Base-by-base conservation (phyloP, 495 filamentous ascomycete species). In the Monascus purpureus region DNA sequence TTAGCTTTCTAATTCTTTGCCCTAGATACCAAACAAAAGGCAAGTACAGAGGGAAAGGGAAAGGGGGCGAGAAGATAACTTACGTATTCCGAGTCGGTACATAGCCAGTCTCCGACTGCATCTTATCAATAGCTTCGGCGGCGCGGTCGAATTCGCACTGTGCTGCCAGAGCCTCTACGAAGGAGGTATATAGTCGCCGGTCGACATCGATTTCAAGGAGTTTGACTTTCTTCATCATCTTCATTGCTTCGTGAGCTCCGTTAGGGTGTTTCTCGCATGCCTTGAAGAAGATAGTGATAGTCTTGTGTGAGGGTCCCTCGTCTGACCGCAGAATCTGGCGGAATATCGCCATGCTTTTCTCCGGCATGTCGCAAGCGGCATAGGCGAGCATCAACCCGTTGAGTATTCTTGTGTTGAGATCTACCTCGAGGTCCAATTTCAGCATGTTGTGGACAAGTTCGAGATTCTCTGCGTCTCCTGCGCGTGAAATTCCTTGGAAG, bases 301-400 rank as follows among this genome's bases (percentile, higher is more conserved):
- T 84, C 16, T 66, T 68, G 38, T 84, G 81, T 6, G 74, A 77
- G 2, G 90, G 90, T 0, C 90, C 90, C 50, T 95, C 86, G 9
- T 67, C 60, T 0, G 75, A 80, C 33, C 68, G 65, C 5, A 75
- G 70, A 28, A 96, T 83, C 16, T 92, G 70, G 13, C 71, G 63
- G 80, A 88, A 97, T 40, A 86, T 82, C 20, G 72, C 66, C 41
- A 90, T 61, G 9, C 78, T 80, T 23, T 69, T 67, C 32, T 65
- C 52, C 0, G 75, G 60, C 30, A 73, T 60, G 1, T 67, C 80
- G 47, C 75, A 80, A 1, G 68, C 66, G 2, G 68, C 67, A 45
- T 92, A 88, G 0, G 79, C 90, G 16, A 87, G 61, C 80, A 97
- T 94, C 16, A 97, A 59, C 0, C 76, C 69, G 42, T 94, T 94